phyloP scores from a whole-genome alignment of 345 rosid genomes.

The Triadica sebifera region DNA sequence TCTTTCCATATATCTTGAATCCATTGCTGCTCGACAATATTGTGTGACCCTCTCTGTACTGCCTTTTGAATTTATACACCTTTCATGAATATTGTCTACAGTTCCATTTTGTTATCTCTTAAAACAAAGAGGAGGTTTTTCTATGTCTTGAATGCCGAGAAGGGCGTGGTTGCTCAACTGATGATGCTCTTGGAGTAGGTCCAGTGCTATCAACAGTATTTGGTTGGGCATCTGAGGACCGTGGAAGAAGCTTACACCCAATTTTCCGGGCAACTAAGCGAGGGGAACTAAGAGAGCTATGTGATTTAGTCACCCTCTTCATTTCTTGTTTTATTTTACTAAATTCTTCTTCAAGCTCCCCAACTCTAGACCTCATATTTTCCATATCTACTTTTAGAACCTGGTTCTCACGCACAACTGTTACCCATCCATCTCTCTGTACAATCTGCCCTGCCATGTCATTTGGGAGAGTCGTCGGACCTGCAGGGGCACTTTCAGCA shows the following conservation, averaged over 20 bases:
- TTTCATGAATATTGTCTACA: neutral
- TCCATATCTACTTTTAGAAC: constrained; percentile 82
- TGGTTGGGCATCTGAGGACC: constrained; percentile 51
- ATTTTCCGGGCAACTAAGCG: constrained; percentile 54
- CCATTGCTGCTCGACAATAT: too few species aligned
- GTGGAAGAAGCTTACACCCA: constrained; percentile 71
- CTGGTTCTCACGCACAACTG: constrained; percentile 82
- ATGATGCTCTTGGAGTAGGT: constrained; percentile 52
- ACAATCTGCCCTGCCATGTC: constrained; percentile 54
- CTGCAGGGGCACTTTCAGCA: constrained; percentile 55
- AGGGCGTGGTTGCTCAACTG: constrained; percentile 46
- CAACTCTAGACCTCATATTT: constrained; percentile 82
- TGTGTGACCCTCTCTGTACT: too few species aligned
- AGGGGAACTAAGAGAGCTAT: constrained; percentile 71
- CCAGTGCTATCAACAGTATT: constrained; percentile 37
- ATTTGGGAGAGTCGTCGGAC: constrained; percentile 34
- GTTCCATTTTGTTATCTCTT: constrained; percentile 24
- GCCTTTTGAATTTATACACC: neutral
- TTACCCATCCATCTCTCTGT: constrained; percentile 91
- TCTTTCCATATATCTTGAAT: too few species aligned
- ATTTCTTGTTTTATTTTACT: constrained; percentile 74
- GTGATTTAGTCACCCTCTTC: constrained; percentile 66
- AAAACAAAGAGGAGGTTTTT: constrained; percentile 74
- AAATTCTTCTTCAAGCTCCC: constrained; percentile 85
- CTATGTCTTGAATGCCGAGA: constrained; percentile 69